Evolutionary conservation across 2,329 filamentous ascomycete genomes (phyloP), one percentile per base, ranked within the genome.

Genomic region (Pezizomycotina sp.): DNA sequence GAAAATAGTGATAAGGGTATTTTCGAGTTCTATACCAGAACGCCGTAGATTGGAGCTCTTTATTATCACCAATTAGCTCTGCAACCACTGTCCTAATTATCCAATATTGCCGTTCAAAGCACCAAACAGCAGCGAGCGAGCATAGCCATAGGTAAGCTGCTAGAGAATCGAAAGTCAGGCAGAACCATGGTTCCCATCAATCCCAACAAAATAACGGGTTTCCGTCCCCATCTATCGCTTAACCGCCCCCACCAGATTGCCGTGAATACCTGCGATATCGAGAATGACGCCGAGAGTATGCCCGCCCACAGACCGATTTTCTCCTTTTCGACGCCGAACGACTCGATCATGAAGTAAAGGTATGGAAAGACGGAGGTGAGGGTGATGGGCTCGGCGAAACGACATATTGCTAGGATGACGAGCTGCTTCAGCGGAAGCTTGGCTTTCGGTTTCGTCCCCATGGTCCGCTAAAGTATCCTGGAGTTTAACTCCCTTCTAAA

Each of bases 41-140:
- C 0, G 89, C 89, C 34, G 73, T 65, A 0, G 86, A 84, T 53
- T 93, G 86, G 28, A 49, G 43, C 40, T 83, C 77, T 55, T 69
- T 82, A n/a, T n/a, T n/a, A 55, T 89, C 74, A 0, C 82, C 79
- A 2, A 92, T 83, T 66, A 93, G 74, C 56, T 93, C 86, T 0
- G 86, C 86, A 2, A 93, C 83, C 61, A 89, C 82, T 10, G 82
- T 92, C 47, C 84, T 64, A 46, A 93, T 76, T 44, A 93, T 93
- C 89, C 79, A n/a, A 86, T 70, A 53, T 93, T 95, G 35, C 86
- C 89, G 53, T 92, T 93, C 27, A 78, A 74, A 6, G 75, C 66
- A 2, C 89, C 86, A 49, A 80, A n/a, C 93, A 61, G 5, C 73
- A 77, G 52, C 86, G 71, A 8, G 81, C 69, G 3, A 65, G 55